These are phyloP conservation scores for Schizophyllum commune DNA, from an alignment of 1,284 basidiomycete genomes.

Conservation along the genomic window DNA sequence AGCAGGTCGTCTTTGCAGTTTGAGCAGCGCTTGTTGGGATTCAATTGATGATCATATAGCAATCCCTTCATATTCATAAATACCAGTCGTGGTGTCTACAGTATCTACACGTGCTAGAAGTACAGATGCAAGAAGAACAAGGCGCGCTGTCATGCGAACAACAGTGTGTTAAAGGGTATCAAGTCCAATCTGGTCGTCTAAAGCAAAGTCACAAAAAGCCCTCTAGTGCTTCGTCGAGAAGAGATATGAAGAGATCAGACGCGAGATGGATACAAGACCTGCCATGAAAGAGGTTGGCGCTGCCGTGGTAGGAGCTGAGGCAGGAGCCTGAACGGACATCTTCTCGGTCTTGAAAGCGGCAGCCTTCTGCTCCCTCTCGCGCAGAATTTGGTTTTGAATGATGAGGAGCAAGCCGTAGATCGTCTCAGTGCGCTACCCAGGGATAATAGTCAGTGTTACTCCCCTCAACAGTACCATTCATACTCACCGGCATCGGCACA, in stretches of 20 bases:
- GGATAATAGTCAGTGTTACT: neutral
- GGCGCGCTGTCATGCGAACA: neutral
- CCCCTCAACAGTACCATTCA: neutral
- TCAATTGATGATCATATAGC: no score
- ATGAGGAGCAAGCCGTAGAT: conserved; percentile 1
- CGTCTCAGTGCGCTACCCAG: neutral
- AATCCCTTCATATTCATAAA: no score
- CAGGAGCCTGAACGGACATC: neutral
- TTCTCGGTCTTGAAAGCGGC: neutral
- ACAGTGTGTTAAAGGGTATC: neutral
- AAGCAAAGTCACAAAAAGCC: neutral
- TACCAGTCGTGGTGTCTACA: no score
- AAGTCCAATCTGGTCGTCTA: neutral
- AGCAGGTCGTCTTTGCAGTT: conserved; percentile 23
- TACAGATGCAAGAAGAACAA: neutral
- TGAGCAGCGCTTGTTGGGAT: neutral
- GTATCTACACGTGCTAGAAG: neutral
- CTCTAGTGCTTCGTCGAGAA: neutral
- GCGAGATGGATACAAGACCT: neutral
- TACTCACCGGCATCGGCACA: neutral
- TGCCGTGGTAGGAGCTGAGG: no score
- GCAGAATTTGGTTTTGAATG: conserved; percentile 2
- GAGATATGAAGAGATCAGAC: neutral
- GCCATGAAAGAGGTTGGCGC: neutral
- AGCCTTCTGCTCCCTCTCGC: neutral